Conservation (phyloP, 768 basidiomycete genomes). For the Kwoniella botswanensis region DNA sequence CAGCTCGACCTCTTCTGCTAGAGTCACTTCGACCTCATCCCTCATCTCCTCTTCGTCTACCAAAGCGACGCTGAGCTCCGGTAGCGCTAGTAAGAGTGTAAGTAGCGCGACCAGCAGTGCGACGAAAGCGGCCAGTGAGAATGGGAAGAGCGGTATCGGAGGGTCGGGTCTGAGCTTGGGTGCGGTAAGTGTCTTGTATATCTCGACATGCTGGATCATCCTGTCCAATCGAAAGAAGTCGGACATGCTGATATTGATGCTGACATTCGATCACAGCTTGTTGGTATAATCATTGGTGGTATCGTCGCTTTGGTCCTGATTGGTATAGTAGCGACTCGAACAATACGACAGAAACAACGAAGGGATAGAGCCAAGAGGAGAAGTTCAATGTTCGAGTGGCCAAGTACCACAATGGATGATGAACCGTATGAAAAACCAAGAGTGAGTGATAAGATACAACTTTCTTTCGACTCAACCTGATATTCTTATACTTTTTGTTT, state of each 20-base stretch:
- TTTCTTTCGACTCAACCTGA: too few relatives aligned
- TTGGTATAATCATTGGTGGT: conserved; percentile 49
- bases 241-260: too few relatives aligned
- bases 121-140: conserved; percentile 18
- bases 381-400: conserved; percentile 49
- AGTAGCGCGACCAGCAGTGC: conserved; percentile 17
- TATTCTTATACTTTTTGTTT: too few relatives aligned
- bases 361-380: conserved; percentile 39
- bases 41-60: conserved; percentile 4
- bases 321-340: conserved; percentile 43
- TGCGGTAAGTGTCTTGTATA: conserved; percentile 37
- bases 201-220: too few relatives aligned
- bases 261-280: conserved; percentile 28
- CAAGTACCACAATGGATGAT: conserved; percentile 42
- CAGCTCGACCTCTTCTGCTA: conserved; percentile 20
- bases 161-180: conserved; percentile 41
- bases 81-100: conserved; percentile 16
- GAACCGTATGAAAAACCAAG: conserved; percentile 47
- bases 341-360: conserved; percentile 39
- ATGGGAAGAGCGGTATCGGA: conserved; percentile 36
- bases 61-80: conserved; percentile 11
- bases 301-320: conserved; percentile 38
- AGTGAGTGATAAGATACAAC: conserved; percentile 24
- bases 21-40: conserved; percentile 22
- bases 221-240: too few relatives aligned